Evolutionary conservation across 306 rosid species (phyloP), one percentile per base, ranked within the genome.

Genomic region (Dalbergia oliveri): DNA sequence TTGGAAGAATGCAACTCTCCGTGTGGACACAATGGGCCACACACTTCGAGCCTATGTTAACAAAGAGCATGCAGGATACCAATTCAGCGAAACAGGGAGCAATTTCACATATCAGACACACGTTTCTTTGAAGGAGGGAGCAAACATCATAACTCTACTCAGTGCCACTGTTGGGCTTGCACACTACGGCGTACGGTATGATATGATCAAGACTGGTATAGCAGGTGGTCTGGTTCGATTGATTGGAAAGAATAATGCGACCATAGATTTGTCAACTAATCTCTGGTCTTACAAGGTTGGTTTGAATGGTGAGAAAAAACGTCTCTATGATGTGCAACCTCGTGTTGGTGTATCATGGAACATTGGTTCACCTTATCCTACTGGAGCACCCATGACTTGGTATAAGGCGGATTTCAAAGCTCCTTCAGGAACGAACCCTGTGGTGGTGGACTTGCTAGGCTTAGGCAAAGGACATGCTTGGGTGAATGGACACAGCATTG

Each of bases 391-490:
- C 0, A 39, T 73, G 58, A 18, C 21, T 23, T 80, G 69, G 69
- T 73, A 72, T 11, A 73, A 66, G 49, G 41, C 69, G 3, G 35
- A 3, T 1, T 73, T 73, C 45, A 43, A 81, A 8, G 11, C 79
- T 9, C 84, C 62, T 39, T 11, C 31, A 26, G 31, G 75, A 3
- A 73, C 44, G 0, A 73, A 73, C 11, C 84, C 80, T 7, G 79
- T 66, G 15, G 84, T 66, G 14, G 74, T 73, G 39, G 84, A 73
- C n/a, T 81, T 81, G 62, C 33, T 23, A 35, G 80, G 84, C 6
- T 23, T 73, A 67, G 79, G 50, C 4, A 44, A 44, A 13, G 84
- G 84, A 5, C 79, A 80, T 14, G 84, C 79, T 11, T 80, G 75
- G 54, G 54, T 49, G 54, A 80, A 80, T 51, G 79, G 84, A 6